phyloP scores from a whole-genome alignment of 306 rosid species.

The Boehmeria nivea region DNA sequence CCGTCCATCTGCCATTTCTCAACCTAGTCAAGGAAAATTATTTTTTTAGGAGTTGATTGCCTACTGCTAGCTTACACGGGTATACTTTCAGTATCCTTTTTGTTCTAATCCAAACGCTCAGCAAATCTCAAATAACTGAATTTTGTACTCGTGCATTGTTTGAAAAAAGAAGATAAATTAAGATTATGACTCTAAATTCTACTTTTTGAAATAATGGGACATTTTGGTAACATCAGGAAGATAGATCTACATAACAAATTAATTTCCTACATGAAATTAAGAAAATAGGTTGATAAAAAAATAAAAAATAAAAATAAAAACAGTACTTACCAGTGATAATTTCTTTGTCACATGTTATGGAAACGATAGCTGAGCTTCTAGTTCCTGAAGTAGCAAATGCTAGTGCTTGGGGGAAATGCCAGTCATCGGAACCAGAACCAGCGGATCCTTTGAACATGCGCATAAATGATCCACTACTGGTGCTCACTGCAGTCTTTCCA shows the following conservation, averaged over 20 bases:
- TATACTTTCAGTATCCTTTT: too few species aligned
- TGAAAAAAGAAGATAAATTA: too few species aligned
- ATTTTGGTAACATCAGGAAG: neutral
- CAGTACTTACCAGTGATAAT: conserved; percentile 70
- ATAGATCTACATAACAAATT: conserved; percentile 5
- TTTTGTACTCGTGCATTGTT: too few species aligned
- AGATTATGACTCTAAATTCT: too few species aligned
- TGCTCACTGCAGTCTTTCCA: conserved; percentile 56
- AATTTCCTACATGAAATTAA: neutral
- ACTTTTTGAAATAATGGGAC: too few species aligned
- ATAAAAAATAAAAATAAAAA: neutral
- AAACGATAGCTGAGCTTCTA: conserved; percentile 73
- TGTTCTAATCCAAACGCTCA: too few species aligned
- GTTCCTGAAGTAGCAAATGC: conserved; percentile 87
- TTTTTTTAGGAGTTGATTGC: too few species aligned
- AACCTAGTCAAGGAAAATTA: too few species aligned
- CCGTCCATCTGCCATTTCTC: too few species aligned
- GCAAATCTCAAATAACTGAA: too few species aligned
- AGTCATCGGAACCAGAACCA: conserved; percentile 57
- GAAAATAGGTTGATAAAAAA: neutral
- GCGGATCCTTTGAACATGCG: conserved; percentile 85
- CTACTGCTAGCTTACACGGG: too few species aligned
- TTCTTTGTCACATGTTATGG: conserved; percentile 80
- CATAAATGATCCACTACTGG: conserved; percentile 68
- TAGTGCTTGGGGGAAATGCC: conserved; percentile 79